Conservation (phyloP, 768 basidiomycete genomes). For the Tulasnella sp. region DNA sequence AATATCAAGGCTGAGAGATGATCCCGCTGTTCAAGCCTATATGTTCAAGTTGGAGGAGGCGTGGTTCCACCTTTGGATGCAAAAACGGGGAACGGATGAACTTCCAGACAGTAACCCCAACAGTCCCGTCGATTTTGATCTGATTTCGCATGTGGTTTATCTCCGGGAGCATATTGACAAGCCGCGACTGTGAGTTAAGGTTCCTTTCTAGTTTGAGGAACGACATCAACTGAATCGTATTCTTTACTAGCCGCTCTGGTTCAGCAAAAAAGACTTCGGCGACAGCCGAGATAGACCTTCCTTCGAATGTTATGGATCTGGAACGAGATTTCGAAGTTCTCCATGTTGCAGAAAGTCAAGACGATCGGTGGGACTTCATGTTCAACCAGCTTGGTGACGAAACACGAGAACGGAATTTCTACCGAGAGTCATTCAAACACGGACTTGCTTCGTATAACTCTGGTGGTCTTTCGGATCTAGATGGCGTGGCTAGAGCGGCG, state of each 20-base stretch:
- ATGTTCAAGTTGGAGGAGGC: constrained; percentile 72
- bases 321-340: constrained; percentile 19
- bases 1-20: constrained; percentile 51
- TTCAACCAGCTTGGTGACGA: constrained; percentile 72
- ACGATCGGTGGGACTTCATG: constrained; percentile 59
- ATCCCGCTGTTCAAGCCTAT: constrained; percentile 67
- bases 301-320: constrained; percentile 7
- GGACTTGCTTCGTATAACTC: not conserved
- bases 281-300: not conserved
- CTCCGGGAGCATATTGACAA: constrained; percentile 81
- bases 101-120: constrained; percentile 68
- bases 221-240: not conserved
- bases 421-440: constrained; percentile 52
- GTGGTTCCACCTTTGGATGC: constrained; percentile 76
- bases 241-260: not conserved
- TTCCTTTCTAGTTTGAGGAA: not conserved
- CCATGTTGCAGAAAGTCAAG: not conserved
- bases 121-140: constrained; percentile 69
- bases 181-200: constrained; percentile 67
- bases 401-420: constrained; percentile 64
- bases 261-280: not conserved
- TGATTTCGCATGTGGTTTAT: constrained; percentile 77
- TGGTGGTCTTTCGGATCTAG: constrained; percentile 54
- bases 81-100: constrained; percentile 59
- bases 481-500: constrained; percentile 62